These are phyloP conservation scores for Pseudogymnoascus sp. DNA, from an alignment of 2,329 filamentous ascomycete species.

Conservation along the genomic window DNA sequence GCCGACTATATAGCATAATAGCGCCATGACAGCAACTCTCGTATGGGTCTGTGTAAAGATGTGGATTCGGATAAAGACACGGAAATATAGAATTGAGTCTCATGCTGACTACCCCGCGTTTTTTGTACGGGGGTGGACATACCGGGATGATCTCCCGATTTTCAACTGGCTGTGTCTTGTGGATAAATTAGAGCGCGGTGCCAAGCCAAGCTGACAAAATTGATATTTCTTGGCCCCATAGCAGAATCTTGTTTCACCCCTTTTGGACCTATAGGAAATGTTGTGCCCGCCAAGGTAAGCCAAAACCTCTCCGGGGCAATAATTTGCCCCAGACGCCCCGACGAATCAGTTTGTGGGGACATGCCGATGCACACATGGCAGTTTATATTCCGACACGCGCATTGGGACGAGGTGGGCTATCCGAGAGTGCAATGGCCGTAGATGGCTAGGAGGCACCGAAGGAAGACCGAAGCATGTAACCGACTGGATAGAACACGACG, in stretches of 20 bases:
- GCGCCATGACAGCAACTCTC: neutral
- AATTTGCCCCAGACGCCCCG: neutral
- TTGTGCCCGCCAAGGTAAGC: neutral
- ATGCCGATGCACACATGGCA: neutral
- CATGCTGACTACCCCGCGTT: slow-evolving; percentile 3
- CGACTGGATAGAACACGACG: neutral
- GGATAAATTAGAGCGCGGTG: neutral
- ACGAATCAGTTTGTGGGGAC: neutral
- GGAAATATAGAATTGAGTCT: slow-evolving; percentile 5
- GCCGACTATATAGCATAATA: slow-evolving; percentile 2
- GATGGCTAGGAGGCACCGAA: neutral
- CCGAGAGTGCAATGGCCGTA: neutral
- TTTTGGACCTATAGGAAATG: neutral
- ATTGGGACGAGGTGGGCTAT: neutral
- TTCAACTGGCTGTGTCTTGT: neutral
- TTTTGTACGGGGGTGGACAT: neutral
- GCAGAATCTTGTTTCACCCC: neutral
- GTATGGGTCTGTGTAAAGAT: neutral
- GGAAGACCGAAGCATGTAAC: neutral
- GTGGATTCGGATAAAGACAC: slow-evolving; percentile 4
- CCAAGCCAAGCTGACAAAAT: neutral
- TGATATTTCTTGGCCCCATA: slow-evolving; percentile 3
- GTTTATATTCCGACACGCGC: neutral
- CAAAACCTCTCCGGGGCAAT: neutral
- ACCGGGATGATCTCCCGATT: slow-evolving; percentile 6